These are phyloP conservation scores for Phialemoniopsis sp. DNA, from an alignment of 2,329 filamentous ascomycete genomes.

Conservation along the genomic window DNA sequence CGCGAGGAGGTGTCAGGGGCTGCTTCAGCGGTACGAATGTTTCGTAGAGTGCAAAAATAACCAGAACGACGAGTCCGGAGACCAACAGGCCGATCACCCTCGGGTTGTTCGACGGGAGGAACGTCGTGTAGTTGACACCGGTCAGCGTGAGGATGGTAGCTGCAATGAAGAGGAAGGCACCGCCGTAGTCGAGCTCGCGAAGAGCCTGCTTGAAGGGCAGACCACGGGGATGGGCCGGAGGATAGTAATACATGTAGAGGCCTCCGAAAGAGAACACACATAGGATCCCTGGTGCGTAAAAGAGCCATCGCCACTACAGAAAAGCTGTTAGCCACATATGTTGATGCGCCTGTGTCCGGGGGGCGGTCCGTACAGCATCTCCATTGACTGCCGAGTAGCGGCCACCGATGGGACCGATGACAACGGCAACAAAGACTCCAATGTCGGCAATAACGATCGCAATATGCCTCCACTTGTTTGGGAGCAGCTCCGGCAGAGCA, in stretches of 20 bases:
- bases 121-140: constrained; percentile 32
- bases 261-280: constrained; percentile 38
- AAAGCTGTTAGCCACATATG: neutral
- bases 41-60: constrained; percentile 32
- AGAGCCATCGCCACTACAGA: constrained; percentile 36
- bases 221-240: constrained; percentile 24
- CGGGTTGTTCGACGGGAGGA: constrained; percentile 24
- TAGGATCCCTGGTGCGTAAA: constrained; percentile 35
- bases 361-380: constrained; percentile 10
- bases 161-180: constrained; percentile 28
- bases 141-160: constrained; percentile 29
- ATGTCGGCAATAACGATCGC: constrained; percentile 36
- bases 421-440: constrained; percentile 36
- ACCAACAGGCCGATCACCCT: constrained; percentile 30
- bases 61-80: constrained; percentile 25
- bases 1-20: constrained; percentile 34
- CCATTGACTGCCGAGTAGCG: constrained; percentile 31
- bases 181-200: constrained; percentile 31
- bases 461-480: constrained; percentile 43
- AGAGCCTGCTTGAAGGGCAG: constrained; percentile 26
- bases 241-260: constrained; percentile 29
- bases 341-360: neutral
- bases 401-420: constrained; percentile 39
- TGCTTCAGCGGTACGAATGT: constrained; percentile 28
- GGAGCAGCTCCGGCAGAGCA: constrained; percentile 40